Evolutionary conservation across 2,329 filamentous ascomycete species (phyloP), one percentile per base, ranked within the genome.

Genomic region (Botrytis cinerea): DNA sequence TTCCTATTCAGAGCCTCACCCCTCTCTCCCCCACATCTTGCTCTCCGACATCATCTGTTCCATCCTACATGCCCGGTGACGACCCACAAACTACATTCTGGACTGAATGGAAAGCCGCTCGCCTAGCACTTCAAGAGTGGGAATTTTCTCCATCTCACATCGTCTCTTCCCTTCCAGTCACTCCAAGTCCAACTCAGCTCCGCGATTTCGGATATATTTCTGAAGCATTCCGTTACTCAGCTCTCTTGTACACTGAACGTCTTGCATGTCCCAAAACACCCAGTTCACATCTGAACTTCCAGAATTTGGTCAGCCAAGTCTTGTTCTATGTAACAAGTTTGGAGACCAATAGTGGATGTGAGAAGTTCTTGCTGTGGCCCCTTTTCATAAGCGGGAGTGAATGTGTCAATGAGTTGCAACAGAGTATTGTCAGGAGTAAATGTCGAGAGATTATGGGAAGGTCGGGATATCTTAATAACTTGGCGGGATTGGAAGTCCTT

Each of bases 351-450:
- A 90, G 88, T 78, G 88, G 87, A 66, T 91, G 92, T 54, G 92
- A 97, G 73, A 97, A 97, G 80, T 97, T 97, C 81, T 84, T 98
- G 16, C 88, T 98, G 14, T 98, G 95, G 95, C 95, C 95, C 4
- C 87, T 98, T 4, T 97, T 98, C 81, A 92, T 98, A 70, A 91
- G 92, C 1, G 95, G 95, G 32, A 94, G 93, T 35, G 95, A 98
- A 84, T 97, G 94, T 79, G 91, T 96, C 75, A 92, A 93, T 77
- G 90, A 93, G 79, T 85, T 90, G 69, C 93, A 97, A 79, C 92
- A 95, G 76, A 88, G 89, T 73, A 89, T 95, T 74, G 92, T 98
- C 70, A 90, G 94, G 71, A 87, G 89, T 77, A 91, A 94, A 78
- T 97, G 94, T 83, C 87, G 91, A 62, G 94, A 95, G 80, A 95